Evolutionary conservation across 1,139 yeast species (phyloP).

Genomic region (Suhomyces taliae): DNA sequence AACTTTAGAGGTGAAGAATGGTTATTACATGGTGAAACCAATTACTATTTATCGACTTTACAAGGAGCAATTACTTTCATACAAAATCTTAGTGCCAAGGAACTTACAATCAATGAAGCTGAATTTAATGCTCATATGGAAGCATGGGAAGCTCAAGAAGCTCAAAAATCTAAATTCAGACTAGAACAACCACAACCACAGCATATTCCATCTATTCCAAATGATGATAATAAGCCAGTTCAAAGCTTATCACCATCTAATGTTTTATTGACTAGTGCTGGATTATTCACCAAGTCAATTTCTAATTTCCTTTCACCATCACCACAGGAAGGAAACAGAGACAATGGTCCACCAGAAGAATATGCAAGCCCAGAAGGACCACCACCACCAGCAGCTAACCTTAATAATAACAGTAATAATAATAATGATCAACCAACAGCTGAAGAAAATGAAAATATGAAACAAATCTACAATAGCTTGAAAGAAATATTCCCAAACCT

Average conservation of each 20-base stretch:
- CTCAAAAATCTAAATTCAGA: constrained; percentile 14
- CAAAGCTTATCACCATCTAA: constrained; percentile 47
- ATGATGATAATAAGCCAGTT: not conserved
- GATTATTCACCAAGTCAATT: constrained; percentile 49
- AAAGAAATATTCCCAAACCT: constrained; percentile 74
- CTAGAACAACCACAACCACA: constrained; percentile 25
- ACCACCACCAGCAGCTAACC: constrained; percentile 2
- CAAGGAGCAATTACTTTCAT: constrained; percentile 84
- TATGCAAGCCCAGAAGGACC: constrained; percentile 1
- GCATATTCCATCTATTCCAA: constrained; percentile 5
- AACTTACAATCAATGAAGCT: constrained; percentile 61
- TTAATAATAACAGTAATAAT: not conserved
- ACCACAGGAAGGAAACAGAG: constrained; percentile 23
- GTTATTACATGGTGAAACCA: constrained; percentile 75
- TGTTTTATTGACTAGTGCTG: constrained; percentile 54
- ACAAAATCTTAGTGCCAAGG: constrained; percentile 54
- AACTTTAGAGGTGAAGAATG: constrained; percentile 75
- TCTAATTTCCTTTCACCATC: constrained; percentile 47
- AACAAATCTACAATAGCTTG: constrained; percentile 43
- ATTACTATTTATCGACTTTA: constrained; percentile 82
- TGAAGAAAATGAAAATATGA: constrained; percentile 13
- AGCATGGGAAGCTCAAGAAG: constrained; percentile 48
- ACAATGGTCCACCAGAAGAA: constrained; percentile 5
- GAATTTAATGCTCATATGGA: constrained; percentile 53
- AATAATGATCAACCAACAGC: not conserved